These are phyloP conservation scores for Globisporangium canariense DNA, from an alignment of 352 stramenopile genomes.

Conservation along the genomic window DNA sequence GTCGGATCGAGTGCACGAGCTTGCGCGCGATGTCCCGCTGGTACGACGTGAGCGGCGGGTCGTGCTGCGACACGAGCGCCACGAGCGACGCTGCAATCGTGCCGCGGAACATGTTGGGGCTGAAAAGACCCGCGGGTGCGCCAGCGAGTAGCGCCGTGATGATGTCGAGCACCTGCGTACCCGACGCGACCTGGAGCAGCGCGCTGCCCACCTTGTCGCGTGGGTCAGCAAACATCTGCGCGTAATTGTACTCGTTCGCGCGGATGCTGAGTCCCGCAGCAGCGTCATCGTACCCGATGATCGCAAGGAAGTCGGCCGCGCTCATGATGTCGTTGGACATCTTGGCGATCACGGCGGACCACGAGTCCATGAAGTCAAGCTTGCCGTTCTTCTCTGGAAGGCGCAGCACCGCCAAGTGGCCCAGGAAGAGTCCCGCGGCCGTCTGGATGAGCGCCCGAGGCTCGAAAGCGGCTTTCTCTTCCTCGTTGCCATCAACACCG, in stretches of 20 bases:
- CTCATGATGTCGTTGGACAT: slow-evolving; percentile 62
- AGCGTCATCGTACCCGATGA: slow-evolving; percentile 42
- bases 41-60: slow-evolving; percentile 39
- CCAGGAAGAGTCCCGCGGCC: slow-evolving; percentile 52
- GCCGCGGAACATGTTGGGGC: slow-evolving; percentile 67
- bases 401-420: slow-evolving; percentile 47
- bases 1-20: slow-evolving; percentile 47
- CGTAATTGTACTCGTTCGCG: slow-evolving; percentile 60
- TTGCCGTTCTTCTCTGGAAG: slow-evolving; percentile 50
- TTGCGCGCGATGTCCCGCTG: slow-evolving; percentile 47
- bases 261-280: slow-evolving; percentile 44
- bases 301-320: slow-evolving; percentile 49
- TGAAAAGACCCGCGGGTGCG: slow-evolving; percentile 48
- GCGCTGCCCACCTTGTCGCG: slow-evolving; percentile 41
- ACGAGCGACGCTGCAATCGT: slow-evolving; percentile 49
- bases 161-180: slow-evolving; percentile 67
- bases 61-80: slow-evolving; percentile 28
- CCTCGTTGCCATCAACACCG: slow-evolving; percentile 21
- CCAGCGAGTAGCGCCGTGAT: slow-evolving; percentile 52
- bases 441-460: slow-evolving; percentile 38
- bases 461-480: slow-evolving; percentile 30
- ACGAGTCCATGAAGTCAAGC: slow-evolving; percentile 74
- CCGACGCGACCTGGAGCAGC: slow-evolving; percentile 45
- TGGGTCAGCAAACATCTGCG: slow-evolving; percentile 53
- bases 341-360: slow-evolving; percentile 56